Conservation (phyloP, 306 rosid species). For the Citrullus colocynthis region DNA sequence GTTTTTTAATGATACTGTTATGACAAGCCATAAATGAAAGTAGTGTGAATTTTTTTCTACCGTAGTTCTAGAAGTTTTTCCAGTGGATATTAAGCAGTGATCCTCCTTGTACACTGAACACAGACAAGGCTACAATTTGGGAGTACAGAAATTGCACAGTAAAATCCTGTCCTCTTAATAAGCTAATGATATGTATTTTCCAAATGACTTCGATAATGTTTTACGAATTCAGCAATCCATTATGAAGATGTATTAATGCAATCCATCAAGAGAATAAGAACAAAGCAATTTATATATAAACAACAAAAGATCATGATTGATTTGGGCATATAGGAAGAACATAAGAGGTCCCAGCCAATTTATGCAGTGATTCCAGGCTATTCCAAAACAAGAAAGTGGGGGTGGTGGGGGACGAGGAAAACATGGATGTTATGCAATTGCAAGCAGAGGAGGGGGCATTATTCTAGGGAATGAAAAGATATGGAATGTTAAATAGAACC, state of each 20-base stretch:
- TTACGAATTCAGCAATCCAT: slow-evolving; percentile 1
- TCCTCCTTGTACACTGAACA: background rate
- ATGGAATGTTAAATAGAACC: background rate
- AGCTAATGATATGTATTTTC: background rate
- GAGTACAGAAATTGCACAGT: background rate
- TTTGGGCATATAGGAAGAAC: background rate
- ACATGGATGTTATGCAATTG: background rate
- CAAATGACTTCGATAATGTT: background rate
- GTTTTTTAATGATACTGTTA: no score
- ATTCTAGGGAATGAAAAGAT: background rate
- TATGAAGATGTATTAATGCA: background rate
- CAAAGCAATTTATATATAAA: background rate
- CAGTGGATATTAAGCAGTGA: background rate
- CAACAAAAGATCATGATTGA: background rate
- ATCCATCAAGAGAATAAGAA: background rate
- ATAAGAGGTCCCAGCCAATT: background rate
- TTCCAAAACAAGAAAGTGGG: background rate
- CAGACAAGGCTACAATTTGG: background rate
- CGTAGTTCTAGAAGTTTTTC: background rate
- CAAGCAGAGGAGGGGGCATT: background rate
- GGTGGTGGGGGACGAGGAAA: background rate
- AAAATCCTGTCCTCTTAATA: background rate
- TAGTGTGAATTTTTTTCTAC: no score
- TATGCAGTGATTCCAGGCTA: background rate
- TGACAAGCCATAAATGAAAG: no score